These are phyloP conservation scores for Lactarius deliciosus DNA, from an alignment of 768 basidiomycete genomes.

Conservation along the genomic window DNA sequence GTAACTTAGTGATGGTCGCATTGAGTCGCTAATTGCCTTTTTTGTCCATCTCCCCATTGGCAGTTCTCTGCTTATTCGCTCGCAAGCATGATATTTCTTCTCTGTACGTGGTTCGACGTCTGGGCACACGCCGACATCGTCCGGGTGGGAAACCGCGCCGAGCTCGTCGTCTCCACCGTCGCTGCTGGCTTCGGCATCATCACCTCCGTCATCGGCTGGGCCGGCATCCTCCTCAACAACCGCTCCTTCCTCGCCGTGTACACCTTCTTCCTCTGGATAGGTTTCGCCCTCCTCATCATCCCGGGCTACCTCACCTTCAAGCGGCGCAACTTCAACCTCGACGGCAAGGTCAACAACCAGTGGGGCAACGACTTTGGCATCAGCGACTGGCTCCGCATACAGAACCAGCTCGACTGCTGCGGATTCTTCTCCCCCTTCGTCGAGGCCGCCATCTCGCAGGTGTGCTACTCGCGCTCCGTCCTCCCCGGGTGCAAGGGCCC, in stretches of 20 bases:
- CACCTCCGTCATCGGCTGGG: conserved; percentile 72
- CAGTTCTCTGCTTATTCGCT: conserved; percentile 63
- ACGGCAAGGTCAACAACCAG: conserved; percentile 76
- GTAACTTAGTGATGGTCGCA: neutral
- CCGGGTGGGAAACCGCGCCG: conserved; percentile 63
- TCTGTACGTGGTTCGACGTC: conserved; percentile 77
- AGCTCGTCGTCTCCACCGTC: conserved; percentile 69
- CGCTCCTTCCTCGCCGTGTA: conserved; percentile 78
- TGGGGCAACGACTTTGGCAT: conserved; percentile 67
- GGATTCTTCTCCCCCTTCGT: conserved; percentile 80
- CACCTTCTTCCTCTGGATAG: conserved; percentile 69
- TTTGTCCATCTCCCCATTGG: neutral
- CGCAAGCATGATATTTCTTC: conserved; percentile 58
- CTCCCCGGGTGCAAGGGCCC: conserved; percentile 72
- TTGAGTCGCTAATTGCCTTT: conserved; percentile 8
- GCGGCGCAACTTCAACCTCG: conserved; percentile 70
- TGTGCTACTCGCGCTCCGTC: conserved; percentile 70
- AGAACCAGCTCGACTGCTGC: conserved; percentile 75
- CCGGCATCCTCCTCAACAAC: conserved; percentile 81
- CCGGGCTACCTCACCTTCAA: conserved; percentile 83
- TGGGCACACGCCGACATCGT: conserved; percentile 69
- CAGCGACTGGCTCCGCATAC: conserved; percentile 61
- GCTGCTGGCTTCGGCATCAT: conserved; percentile 59
- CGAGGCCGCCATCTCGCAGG: conserved; percentile 71
- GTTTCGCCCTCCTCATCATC: conserved; percentile 64